Conservation (phyloP, 345 rosid genomes). For the Limnanthes douglasii region DNA sequence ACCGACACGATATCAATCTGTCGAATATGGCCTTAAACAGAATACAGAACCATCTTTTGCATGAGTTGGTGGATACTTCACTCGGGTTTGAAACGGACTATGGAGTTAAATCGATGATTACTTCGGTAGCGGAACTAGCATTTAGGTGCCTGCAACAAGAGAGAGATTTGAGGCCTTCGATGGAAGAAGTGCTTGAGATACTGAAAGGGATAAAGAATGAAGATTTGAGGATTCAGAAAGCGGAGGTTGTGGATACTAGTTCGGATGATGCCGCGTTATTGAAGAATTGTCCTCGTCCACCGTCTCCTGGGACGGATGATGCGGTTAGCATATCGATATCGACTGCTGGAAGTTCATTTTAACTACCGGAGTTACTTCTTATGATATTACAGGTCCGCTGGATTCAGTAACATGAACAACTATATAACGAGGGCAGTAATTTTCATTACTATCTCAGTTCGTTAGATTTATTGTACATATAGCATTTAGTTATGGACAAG, state of each 20-base stretch:
- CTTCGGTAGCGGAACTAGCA: constrained; percentile 51
- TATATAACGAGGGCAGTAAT: no score
- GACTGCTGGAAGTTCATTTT: constrained; percentile 10
- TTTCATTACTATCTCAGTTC: no score
- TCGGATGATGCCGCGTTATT: constrained; percentile 37
- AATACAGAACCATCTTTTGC: constrained; percentile 45
- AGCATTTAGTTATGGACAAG: no score
- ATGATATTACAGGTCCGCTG: no score
- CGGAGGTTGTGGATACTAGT: constrained; percentile 23
- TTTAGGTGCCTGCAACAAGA: constrained; percentile 74
- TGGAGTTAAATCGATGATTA: constrained; percentile 20
- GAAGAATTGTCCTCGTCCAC: constrained; percentile 28
- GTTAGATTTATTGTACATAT: no score
- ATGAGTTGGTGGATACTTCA: constrained; percentile 56
- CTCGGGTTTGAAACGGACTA: constrained; percentile 43
- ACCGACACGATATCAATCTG: constrained; percentile 50
- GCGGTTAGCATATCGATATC: constrained; percentile 32
- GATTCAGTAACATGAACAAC: no score
- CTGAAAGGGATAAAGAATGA: constrained; percentile 29
- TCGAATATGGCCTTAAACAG: constrained; percentile 61
- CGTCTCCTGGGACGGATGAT: constrained; percentile 34
- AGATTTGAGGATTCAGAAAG: constrained; percentile 10
- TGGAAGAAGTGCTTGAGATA: constrained; percentile 45
- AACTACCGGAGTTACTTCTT: no score
- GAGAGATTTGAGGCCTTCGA: constrained; percentile 58